These are phyloP conservation scores for Volvox reticuliferus DNA, from an alignment of 139 green algal genomes.

Conservation along the genomic window DNA sequence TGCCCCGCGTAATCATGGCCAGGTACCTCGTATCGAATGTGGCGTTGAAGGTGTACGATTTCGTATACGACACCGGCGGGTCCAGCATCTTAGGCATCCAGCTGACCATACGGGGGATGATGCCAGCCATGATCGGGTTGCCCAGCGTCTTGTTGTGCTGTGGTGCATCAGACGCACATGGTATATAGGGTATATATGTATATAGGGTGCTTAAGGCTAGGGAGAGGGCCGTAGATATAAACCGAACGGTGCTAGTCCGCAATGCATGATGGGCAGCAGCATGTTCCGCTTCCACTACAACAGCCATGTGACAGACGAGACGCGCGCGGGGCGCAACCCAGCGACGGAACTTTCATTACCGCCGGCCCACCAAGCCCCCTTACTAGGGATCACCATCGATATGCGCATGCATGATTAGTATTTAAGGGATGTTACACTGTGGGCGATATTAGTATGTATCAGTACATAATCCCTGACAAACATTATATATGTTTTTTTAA, in stretches of 20 bases:
- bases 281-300: neutral
- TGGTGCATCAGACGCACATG: neutral
- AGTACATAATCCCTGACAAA: too few relatives aligned
- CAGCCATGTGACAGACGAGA: neutral
- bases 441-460: too few relatives aligned
- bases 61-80: slow-evolving; percentile 19
- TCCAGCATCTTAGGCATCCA: neutral
- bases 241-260: neutral
- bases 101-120: neutral
- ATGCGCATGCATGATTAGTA: too few relatives aligned
- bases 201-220: neutral
- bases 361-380: too few relatives aligned
- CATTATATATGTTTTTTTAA: too few relatives aligned
- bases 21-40: neutral
- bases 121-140: slow-evolving; percentile 5
- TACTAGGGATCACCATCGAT: too few relatives aligned
- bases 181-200: neutral
- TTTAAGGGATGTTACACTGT: too few relatives aligned
- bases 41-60: neutral
- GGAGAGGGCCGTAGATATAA: neutral
- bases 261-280: neutral
- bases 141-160: neutral
- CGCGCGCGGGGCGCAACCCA: too few relatives aligned
- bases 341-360: too few relatives aligned
- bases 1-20: neutral